Conservation (phyloP, 73 alveolate species). For the Paramecium tetraurelia region DNA sequence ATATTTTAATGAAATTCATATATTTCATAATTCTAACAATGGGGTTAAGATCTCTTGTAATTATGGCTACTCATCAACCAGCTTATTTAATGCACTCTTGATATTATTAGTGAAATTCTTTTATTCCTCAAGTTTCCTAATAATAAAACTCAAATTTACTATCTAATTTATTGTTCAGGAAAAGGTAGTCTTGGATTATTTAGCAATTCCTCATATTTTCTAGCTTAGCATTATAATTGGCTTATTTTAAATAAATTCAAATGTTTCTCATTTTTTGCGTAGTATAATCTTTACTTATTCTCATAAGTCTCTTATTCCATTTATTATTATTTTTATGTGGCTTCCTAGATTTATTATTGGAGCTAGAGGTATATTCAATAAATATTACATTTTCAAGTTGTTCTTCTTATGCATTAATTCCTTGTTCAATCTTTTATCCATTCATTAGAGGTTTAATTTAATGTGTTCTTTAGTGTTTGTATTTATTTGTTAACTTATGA, state of each 20-base stretch:
- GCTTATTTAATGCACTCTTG: constrained; percentile 65
- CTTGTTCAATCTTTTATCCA: constrained; percentile 74
- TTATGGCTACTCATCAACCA: constrained; percentile 69
- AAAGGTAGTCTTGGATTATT: constrained; percentile 21
- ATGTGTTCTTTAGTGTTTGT: constrained; percentile 76
- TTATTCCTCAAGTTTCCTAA: constrained; percentile 53
- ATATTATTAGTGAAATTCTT: constrained; percentile 55
- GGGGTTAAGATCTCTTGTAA: constrained; percentile 61
- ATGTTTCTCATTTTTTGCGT: not conserved
- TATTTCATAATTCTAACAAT: constrained; percentile 42
- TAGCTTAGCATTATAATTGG: constrained; percentile 40
- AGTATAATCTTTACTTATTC: not conserved
- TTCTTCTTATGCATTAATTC: constrained; percentile 65
- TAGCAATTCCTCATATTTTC: constrained; percentile 48
- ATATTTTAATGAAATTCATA: not conserved
- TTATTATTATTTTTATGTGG: constrained; percentile 22
- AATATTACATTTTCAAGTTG: constrained; percentile 49
- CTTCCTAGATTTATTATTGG: constrained; percentile 43
- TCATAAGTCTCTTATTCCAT: constrained; percentile 51
- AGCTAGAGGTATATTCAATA: not conserved
- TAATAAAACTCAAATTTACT: not conserved
- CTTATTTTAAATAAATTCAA: constrained; percentile 51
- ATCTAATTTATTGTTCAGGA: constrained; percentile 43
- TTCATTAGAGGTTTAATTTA: constrained; percentile 85
- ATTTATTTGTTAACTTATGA: constrained; percentile 77